phyloP scores from a whole-genome alignment of 345 rosid genomes.

The Salix koriyanagi region DNA sequence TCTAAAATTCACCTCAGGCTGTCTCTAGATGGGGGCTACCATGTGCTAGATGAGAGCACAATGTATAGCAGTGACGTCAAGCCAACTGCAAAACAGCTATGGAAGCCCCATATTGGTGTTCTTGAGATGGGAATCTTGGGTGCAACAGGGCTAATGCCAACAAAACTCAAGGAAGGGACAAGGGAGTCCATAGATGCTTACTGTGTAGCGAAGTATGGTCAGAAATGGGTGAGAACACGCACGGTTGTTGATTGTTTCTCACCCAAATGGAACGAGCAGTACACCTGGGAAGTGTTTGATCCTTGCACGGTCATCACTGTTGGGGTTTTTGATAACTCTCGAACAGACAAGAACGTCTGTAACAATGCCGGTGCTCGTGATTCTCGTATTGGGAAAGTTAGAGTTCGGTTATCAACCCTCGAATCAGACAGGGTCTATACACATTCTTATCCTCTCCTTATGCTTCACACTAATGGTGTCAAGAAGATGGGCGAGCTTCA shows the following conservation, averaged over 20 bases:
- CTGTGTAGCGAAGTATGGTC: constrained; percentile 71
- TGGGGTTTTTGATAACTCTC: constrained; percentile 59
- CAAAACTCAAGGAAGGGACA: constrained; percentile 56
- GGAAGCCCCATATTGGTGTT: constrained; percentile 68
- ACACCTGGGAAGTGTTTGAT: constrained; percentile 67
- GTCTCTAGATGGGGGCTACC: constrained; percentile 68
- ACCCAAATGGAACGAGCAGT: constrained; percentile 80
- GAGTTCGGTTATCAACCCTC: constrained; percentile 59
- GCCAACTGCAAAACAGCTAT: constrained; percentile 57
- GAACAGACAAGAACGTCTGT: constrained; percentile 28
- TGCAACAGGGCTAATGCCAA: constrained; percentile 57
- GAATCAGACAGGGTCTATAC: constrained; percentile 64
- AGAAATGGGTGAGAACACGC: constrained; percentile 71
- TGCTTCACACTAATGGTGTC: constrained; percentile 53
- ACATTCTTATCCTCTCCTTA: constrained; percentile 66
- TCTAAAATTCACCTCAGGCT: constrained; percentile 56
- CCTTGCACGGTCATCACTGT: constrained; percentile 67
- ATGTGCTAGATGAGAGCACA: constrained; percentile 63
- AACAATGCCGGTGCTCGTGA: constrained; percentile 35
- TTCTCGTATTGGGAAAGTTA: constrained; percentile 57
- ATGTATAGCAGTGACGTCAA: constrained; percentile 57
- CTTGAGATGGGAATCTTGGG: constrained; percentile 73
- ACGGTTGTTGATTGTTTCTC: constrained; percentile 55
- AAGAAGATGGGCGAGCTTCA: constrained; percentile 80
- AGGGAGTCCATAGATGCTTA: constrained; percentile 55